phyloP scores from a whole-genome alignment of 78 protist genomes.

The Carpediemonas membranifera region DNA sequence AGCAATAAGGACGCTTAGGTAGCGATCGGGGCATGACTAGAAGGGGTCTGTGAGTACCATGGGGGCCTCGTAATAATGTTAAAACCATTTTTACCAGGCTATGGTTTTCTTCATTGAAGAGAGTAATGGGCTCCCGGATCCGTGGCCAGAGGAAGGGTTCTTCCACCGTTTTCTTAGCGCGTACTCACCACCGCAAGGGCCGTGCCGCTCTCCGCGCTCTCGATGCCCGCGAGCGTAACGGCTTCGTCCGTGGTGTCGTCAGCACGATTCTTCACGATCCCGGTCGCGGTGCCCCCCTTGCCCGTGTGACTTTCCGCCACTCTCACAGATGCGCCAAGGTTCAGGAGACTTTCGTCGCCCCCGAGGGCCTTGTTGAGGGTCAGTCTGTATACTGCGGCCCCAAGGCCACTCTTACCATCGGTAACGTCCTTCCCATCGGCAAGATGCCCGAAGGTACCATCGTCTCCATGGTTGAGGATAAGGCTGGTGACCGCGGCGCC shows the following conservation, averaged over 20 bases:
- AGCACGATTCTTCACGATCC: constrained; percentile 95
- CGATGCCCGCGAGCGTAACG: constrained; percentile 92
- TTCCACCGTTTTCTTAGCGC: constrained; percentile 51
- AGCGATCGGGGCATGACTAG: no score
- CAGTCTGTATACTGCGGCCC: constrained; percentile 89
- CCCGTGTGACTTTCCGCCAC: constrained; percentile 79
- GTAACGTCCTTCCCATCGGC: constrained; percentile 89
- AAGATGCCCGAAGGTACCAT: constrained; percentile 93
- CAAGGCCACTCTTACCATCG: constrained; percentile 83
- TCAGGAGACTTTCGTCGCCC: constrained; percentile 77
- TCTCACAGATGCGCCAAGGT: constrained; percentile 62
- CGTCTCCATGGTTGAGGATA: constrained; percentile 90
- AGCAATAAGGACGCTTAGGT: no score
- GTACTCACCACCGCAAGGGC: constrained; percentile 84
- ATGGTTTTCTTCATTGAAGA: no score
- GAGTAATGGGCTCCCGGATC: constrained; percentile 32
- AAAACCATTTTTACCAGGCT: no score
- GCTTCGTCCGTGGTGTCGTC: constrained; percentile 75
- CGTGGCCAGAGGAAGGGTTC: constrained; percentile 53
- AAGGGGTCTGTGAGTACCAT: no score
- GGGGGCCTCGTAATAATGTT: no score
- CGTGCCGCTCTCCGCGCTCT: constrained; percentile 76
- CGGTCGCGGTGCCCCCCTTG: constrained; percentile 98
- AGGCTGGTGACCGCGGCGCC: constrained; percentile 84
- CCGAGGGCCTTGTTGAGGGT: constrained; percentile 98